These are phyloP conservation scores for Ganoderma boninense DNA, from an alignment of 1,284 basidiomycete species.

Conservation along the genomic window DNA sequence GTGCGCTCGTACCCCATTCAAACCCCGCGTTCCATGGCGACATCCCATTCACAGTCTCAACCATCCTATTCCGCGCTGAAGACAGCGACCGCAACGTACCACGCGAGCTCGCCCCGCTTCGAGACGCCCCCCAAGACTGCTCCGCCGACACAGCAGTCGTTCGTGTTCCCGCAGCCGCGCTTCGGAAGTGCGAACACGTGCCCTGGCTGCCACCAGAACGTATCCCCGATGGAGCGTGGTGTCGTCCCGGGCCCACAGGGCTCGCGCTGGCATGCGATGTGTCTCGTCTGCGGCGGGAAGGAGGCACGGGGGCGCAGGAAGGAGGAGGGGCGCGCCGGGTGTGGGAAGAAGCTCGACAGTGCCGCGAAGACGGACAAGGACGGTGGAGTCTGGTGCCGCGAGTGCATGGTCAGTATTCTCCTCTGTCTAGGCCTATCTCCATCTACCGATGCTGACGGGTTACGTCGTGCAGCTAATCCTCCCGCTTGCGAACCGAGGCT, in stretches of 20 bases:
- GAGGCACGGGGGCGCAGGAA: conserved; percentile 50
- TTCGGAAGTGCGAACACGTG: conserved; percentile 73
- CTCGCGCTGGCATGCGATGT: conserved; percentile 78
- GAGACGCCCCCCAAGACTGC: conserved; percentile 53
- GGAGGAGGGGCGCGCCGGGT: conserved; percentile 70
- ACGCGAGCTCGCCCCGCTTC: conserved; percentile 52
- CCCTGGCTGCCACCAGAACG: conserved; percentile 74
- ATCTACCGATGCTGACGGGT: neutral
- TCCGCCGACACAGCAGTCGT: conserved; percentile 47
- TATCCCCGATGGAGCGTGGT: conserved; percentile 83
- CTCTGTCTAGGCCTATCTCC: conserved; percentile 8
- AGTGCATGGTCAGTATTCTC: conserved; percentile 71
- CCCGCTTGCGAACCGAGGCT: conserved; percentile 55
- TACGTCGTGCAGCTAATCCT: conserved; percentile 60
- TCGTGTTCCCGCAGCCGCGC: conserved; percentile 52
- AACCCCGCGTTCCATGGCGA: conserved; percentile 36
- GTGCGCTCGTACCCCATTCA: conserved; percentile 43
- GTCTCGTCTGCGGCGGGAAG: conserved; percentile 82
- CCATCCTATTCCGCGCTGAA: conserved; percentile 29
- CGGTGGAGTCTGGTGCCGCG: conserved; percentile 82
- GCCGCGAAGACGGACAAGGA: conserved; percentile 78
- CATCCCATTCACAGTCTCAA: conserved; percentile 14
- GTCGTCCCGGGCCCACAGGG: conserved; percentile 84
- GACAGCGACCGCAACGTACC: conserved; percentile 36
- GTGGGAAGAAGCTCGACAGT: conserved; percentile 82